Base-by-base conservation (phyloP, 2,329 filamentous ascomycete genomes). In the Trichoderma afroharzianum region DNA sequence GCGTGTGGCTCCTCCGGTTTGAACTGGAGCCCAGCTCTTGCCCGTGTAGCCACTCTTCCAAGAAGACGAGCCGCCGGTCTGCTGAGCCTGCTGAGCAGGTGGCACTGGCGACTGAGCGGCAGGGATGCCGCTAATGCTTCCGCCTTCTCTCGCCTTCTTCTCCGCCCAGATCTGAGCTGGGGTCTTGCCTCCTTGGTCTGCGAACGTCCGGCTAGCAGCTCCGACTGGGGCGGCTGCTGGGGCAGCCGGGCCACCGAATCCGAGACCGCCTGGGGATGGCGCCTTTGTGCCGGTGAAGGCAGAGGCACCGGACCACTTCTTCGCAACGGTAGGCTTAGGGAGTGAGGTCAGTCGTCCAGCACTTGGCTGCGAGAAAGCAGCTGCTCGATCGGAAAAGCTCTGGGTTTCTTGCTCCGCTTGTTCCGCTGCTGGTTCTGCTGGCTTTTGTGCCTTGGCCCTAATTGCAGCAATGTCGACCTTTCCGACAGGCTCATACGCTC, bases 391-490 rank as follows among this genome's bases (percentile, higher is more conserved):
- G n/a, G 93, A 85, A 11, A 97, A 83, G 11, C 90, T 89, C 77
- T 87, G 91, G 2, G 83, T 79, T 43, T 80, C 75, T 5, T 79
- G 68, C 50, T 78, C 78, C n/a, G 63, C 77, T 43, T 43, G 50
- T 58, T 24, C 43, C 24, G n/a, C 28, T 4, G 58, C n/a, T 24
- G 58, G 21, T 8, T 43, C 28, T 8, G 63, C 32, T 28, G 88
- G 88, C 74, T 89, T 92, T 81, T 96, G 93, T 6, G 94, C 92
- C 81, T 90, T 92, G 26, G 95, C 92, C 74, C 93, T 90, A 78
- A 99, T 98, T 26, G 95, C 95, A 57, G 93, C 93, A 81, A 99
- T 98, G 76, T 99, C 96, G 11, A 99, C 95, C 83, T 98, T 98
- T 61, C 96, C 96, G 24, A 98, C 86, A 2, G 96, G 96, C 81